Evolutionary conservation across 2,329 filamentous ascomycete genomes (phyloP).

Genomic region (Beauveria varroae): DNA sequence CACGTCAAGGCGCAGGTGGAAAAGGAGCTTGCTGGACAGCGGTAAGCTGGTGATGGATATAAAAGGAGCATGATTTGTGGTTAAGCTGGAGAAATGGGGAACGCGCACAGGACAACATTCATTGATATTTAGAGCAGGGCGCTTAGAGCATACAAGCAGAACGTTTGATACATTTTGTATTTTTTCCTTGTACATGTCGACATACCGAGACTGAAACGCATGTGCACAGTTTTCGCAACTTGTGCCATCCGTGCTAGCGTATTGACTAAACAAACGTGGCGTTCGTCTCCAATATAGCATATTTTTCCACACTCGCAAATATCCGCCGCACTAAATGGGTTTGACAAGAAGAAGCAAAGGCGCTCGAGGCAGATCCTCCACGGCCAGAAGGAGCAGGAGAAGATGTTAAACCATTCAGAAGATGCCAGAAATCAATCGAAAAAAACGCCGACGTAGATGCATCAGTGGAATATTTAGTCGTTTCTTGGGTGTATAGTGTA

Average conservation of each 20-base stretch:
- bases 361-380: not conserved
- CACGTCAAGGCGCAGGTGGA: conserved; percentile 70
- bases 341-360: not conserved
- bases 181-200: conserved; percentile 9
- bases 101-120: not conserved
- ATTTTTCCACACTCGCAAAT: not conserved
- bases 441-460: conserved; percentile 10
- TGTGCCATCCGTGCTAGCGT: not conserved
- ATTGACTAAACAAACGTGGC: not conserved
- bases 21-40: conserved; percentile 40
- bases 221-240: not conserved
- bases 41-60: not conserved
- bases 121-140: not conserved
- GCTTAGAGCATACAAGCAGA: not conserved
- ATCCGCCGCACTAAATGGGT: not conserved
- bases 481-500: not conserved
- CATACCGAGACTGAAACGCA: not conserved
- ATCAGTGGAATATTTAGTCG: not conserved
- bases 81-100: not conserved
- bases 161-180: not conserved
- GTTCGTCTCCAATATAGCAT: not conserved
- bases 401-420: not conserved
- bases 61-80: not conserved
- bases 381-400: not conserved
- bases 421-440: not conserved